Evolutionary conservation across 106 monocot genomes (phyloP), one percentile per base, ranked within the genome.

Genomic region (Phalaenopsis equestris): DNA sequence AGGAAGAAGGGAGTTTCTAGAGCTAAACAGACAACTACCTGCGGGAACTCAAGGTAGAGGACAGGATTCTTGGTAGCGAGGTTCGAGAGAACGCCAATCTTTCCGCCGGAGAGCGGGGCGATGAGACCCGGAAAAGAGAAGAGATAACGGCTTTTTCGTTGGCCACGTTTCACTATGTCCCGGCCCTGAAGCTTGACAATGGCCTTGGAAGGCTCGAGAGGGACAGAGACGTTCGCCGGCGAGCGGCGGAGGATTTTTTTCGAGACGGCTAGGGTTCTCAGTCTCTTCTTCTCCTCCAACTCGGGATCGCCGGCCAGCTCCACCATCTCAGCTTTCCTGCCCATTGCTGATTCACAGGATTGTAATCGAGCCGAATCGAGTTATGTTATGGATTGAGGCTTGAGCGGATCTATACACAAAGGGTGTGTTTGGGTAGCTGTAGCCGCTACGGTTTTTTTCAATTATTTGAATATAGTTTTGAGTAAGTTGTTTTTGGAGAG

Each of bases 121-220:
- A 98, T 83, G 83, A 94, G 87, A 67, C 98, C 98, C 48, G 98
- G 92, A 79, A 98, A 86, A 52, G 94, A 98, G 86, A 98, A 98
- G 67, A 98, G 92, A 87, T 87, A 98, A 39, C 91, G 89, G 84
- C 89, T 89, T 92, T 90, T 90, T 78, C 98, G 80, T 87, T 94
- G 98, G n/a, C 94, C 92, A 36, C 92, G 90, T 87, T 94, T 94
- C 39, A 93, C 92, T 55, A 98, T 77, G 83, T 98, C 98, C 41
- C 85, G 86, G 37, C 98, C 98, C 42, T 90, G 86, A 82, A 91
- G 89, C 83, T 86, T 90, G 79, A 87, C 38, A 23, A 89, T 86
- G 64, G 89, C 57, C 41, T 85, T 83, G 30, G 94, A 94, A 42
- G 90, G 98, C 72, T 43, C 74, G 84, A 98, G 89, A 37, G 90